phyloP scores from a whole-genome alignment of 129 eudicot species.

The Tanacetum coccineum region DNA sequence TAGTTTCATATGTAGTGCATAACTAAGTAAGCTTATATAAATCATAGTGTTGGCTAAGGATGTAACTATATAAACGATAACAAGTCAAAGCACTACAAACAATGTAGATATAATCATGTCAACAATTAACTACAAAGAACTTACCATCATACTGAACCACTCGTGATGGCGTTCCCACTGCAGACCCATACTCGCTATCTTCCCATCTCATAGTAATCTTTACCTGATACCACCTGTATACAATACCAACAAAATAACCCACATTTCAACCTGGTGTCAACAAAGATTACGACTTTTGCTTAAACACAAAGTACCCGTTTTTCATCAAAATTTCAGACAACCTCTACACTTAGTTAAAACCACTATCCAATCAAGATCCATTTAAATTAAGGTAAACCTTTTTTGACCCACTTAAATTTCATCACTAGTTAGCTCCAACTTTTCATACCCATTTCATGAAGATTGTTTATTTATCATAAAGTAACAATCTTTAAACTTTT shows the following conservation, averaged over 20 bases:
- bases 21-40: slow-evolving; percentile 6
- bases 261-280: neutral
- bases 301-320: too few species aligned
- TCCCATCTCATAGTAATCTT: slow-evolving; percentile 21
- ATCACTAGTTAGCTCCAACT: too few species aligned
- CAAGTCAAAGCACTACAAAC: neutral
- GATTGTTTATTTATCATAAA: too few species aligned
- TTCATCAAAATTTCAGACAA: too few species aligned
- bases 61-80: neutral
- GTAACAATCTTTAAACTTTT: too few species aligned
- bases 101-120: neutral
- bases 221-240: slow-evolving; percentile 18
- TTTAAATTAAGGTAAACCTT: too few species aligned
- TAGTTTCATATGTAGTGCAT: neutral
- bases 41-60: slow-evolving; percentile 11
- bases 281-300: too few species aligned
- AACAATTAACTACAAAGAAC: slow-evolving; percentile 15
- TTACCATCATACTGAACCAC: slow-evolving; percentile 97
- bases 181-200: slow-evolving; percentile 17
- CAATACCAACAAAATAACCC: neutral
- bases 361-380: too few species aligned
- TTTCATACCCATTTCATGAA: too few species aligned
- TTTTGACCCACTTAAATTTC: too few species aligned
- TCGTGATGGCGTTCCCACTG: slow-evolving; percentile 73
- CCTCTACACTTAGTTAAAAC: too few species aligned